Evolutionary conservation across 2,329 filamentous ascomycete genomes (phyloP).

Genomic region (Thelonectria discophora): DNA sequence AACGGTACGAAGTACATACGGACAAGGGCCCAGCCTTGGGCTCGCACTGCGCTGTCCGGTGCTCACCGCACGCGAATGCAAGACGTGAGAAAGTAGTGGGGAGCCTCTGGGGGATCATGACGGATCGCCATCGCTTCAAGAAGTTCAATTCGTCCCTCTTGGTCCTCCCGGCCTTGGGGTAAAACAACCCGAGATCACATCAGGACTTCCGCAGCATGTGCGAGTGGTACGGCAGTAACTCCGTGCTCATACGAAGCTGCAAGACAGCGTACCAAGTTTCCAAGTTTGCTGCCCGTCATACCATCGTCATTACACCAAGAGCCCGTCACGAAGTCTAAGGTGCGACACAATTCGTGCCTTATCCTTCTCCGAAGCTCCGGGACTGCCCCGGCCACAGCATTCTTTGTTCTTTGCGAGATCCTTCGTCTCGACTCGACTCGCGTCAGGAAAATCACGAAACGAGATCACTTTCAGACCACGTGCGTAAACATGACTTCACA

Average conservation of each 20-base stretch:
- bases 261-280: conserved; percentile 22
- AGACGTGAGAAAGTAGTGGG: conserved; percentile 9
- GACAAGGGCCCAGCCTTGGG: conserved; percentile 6
- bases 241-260: neutral
- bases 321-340: neutral
- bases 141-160: conserved; percentile 1
- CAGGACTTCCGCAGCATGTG: conserved; percentile 15
- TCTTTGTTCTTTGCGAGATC: neutral
- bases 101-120: conserved; percentile 5
- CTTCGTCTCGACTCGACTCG: conserved; percentile 4
- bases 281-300: conserved; percentile 30
- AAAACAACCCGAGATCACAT: conserved; percentile 26
- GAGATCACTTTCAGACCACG: conserved; percentile 11
- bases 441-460: neutral
- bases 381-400: conserved; percentile 14
- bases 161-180: neutral
- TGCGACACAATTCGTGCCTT: neutral
- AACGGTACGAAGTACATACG: no score
- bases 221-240: conserved; percentile 23
- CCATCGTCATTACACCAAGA: conserved; percentile 33
- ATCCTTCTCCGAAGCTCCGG: conserved; percentile 6
- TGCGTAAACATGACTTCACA: conserved; percentile 21
- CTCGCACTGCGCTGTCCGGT: conserved; percentile 7
- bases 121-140: neutral
- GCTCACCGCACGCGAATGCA: neutral